Evolutionary conservation across 768 basidiomycete species (phyloP).

Genomic region (Mycena capillaripes): DNA sequence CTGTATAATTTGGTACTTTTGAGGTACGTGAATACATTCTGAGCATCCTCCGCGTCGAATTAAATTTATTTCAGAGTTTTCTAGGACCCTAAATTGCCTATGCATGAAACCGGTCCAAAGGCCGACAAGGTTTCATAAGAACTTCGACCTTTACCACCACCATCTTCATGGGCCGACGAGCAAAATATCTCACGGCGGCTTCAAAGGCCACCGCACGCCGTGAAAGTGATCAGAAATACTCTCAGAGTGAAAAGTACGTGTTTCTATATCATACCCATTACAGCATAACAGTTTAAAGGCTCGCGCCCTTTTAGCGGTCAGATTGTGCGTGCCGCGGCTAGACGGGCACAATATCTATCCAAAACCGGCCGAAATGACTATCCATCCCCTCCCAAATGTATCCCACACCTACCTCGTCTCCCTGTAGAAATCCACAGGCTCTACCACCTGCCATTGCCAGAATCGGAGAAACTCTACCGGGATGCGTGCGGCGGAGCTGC

Average conservation of each 20-base stretch:
- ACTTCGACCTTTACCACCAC: constrained; percentile 1
- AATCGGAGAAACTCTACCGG: background rate
- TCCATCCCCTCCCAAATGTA: background rate
- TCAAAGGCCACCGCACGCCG: background rate
- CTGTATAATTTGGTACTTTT: too few relatives aligned
- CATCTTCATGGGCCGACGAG: constrained; percentile 17
- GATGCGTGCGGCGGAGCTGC: background rate
- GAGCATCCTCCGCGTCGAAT: too few relatives aligned
- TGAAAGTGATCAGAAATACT: background rate
- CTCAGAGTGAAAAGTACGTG: background rate
- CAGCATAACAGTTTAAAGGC: background rate
- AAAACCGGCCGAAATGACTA: background rate
- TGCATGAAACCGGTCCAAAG: constrained; percentile 8
- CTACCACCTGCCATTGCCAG: background rate
- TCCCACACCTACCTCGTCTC: background rate
- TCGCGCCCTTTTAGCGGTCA: background rate
- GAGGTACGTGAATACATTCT: too few relatives aligned
- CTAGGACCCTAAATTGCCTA: background rate
- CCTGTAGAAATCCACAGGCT: background rate
- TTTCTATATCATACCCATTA: background rate
- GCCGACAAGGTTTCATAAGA: background rate
- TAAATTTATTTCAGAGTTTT: background rate
- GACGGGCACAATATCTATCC: background rate
- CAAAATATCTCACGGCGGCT: constrained; percentile 1
- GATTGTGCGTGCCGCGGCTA: background rate